Evolutionary conservation across 805 yeast species (phyloP), one percentile per base, ranked within the genome.

Genomic region (Candida alai): DNA sequence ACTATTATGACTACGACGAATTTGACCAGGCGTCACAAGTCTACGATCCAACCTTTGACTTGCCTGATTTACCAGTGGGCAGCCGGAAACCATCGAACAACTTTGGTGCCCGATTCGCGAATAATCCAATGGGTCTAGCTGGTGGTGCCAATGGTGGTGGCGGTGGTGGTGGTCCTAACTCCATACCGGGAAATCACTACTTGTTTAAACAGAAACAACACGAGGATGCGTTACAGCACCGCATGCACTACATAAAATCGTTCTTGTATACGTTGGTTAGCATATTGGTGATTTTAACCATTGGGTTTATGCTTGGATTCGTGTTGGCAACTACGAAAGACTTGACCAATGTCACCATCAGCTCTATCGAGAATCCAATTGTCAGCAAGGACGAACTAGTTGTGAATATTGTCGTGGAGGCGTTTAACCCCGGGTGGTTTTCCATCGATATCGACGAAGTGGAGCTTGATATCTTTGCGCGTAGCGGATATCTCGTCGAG

Each of bases 361-460:
- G 65, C 2, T 62, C 76, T n/a, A 66, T 89, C 25, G 74, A 73
- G 32, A 85, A 85, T 48, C 73, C 89, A 1, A 63, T 89, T 9
- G 84, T 86, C 3, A 80, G 93, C 33, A 80, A 80, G 43, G 95
- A 88, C 49, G 97, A 87, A 52, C 62, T 90, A 30, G 73, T 88
- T 1, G 87, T 90, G 61, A 85, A 82, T 52, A 62, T 90, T 47
- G 73, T 76, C 2, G 75, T 87, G 15, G 82, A 78, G 39, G 95
- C 94, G 0, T 76, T 80, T 47, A 90, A 90, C 54, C 96, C 96
- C 0, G 96, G 97, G 0, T 73, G 89, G 58, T 67, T 88, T 44
- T 69, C 83, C 2, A 76, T 88, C 4, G 61, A 65, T 2, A 67
- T 89, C 2, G 64, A 67, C 26, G 75, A 77, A 10, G 80, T 81